Percentiles rank a stretch among this genome's conserved stretches.
Evolutionary conservation across 2,329 filamentous ascomycete species (phyloP).

Genomic region (Xylariaceae sp.): DNA sequence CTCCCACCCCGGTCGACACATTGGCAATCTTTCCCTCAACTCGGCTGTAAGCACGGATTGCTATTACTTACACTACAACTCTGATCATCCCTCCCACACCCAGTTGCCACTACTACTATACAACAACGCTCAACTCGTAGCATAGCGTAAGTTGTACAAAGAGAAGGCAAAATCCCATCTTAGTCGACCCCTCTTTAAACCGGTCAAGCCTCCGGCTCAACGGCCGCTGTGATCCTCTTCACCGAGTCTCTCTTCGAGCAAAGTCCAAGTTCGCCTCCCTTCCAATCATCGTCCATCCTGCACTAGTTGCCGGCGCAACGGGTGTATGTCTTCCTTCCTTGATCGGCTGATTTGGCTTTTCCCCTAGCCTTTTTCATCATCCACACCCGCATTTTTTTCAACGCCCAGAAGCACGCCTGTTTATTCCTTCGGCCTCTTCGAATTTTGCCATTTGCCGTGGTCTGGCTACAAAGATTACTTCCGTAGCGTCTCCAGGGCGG

Average conservation of each 20-base stretch:
- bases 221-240: constrained; percentile 28
- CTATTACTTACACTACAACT: constrained; percentile 5
- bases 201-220: constrained; percentile 31
- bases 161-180: constrained; percentile 19
- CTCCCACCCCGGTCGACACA: background rate
- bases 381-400: constrained; percentile 15
- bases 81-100: constrained; percentile 14
- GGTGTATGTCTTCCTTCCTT: constrained; percentile 22
- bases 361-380: constrained; percentile 22
- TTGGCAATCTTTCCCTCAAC: constrained; percentile 6
- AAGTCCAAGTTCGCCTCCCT: constrained; percentile 21
- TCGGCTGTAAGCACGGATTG: constrained; percentile 19
- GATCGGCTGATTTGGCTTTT: constrained; percentile 16
- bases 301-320: constrained; percentile 25
- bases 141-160: constrained; percentile 16
- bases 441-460: too few species aligned
- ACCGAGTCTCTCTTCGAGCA: constrained; percentile 29
- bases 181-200: constrained; percentile 31
- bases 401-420: constrained; percentile 9
- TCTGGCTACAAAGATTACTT: too few species aligned
- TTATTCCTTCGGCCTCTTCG: too few species aligned
- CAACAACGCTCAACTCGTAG: constrained; percentile 11
- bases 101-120: constrained; percentile 16
- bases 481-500: too few species aligned
- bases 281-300: constrained; percentile 29